phyloP scores from a whole-genome alignment of 1,139 yeast species.

The Yamadazyma diospyri region DNA sequence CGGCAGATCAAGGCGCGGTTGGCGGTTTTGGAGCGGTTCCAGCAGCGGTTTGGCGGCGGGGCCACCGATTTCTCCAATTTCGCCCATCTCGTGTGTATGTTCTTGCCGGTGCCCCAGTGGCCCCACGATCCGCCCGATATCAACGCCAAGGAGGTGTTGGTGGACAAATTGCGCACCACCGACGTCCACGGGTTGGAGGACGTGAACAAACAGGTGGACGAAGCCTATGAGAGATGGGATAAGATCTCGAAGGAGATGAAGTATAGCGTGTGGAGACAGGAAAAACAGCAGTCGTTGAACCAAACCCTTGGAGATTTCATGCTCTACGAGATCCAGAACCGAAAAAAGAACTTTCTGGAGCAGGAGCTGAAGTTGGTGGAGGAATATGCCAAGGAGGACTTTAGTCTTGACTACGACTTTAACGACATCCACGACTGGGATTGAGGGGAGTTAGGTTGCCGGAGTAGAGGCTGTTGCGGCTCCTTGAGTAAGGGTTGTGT shows the following conservation, averaged over 20 bases:
- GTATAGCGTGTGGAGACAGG: constrained; percentile 7
- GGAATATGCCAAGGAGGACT: constrained; percentile 3
- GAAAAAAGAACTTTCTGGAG: background rate
- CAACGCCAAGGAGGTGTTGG: background rate
- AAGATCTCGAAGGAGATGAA: constrained; percentile 5
- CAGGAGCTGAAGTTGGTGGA: background rate
- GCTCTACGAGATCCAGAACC: constrained; percentile 6
- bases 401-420: constrained; percentile 2
- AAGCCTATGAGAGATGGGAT: constrained; percentile 7
- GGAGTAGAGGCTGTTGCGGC: too few relatives aligned
- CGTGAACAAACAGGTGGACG: background rate
- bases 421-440: constrained; percentile 2
- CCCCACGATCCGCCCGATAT: constrained; percentile 12
- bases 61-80: constrained; percentile 10
- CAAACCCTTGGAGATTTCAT: constrained; percentile 5
- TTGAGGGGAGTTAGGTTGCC: too few relatives aligned
- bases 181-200: background rate
- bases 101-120: constrained; percentile 18
- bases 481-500: too few relatives aligned
- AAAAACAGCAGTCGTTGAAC: constrained; percentile 3
- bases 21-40: constrained; percentile 16
- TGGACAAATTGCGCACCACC: background rate
- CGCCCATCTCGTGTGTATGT: constrained; percentile 11
- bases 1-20: constrained; percentile 19
- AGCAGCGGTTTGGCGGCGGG: constrained; percentile 14